Conservation (phyloP, 23 red algal genomes). For the Cyanidiococcus yangmingshanensis region DNA sequence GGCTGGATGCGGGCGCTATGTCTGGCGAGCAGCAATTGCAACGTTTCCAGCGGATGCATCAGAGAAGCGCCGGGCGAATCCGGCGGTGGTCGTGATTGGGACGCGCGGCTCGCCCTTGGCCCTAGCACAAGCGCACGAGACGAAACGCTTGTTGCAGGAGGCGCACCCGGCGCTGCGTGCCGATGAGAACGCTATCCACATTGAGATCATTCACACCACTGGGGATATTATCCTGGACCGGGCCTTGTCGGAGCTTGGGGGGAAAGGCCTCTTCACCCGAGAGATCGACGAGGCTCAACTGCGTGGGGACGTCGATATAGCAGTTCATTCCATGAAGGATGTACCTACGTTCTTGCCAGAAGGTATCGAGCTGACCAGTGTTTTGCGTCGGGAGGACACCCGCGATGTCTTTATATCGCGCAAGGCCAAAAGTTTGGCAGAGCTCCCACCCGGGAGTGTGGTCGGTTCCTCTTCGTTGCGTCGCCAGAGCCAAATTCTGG, state of each 20-base stretch:
- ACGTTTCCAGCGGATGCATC: not conserved
- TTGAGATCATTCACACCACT: slow-evolving; percentile 86
- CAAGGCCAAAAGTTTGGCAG: slow-evolving; percentile 47
- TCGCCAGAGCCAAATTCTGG: slow-evolving; percentile 88
- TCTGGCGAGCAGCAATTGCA: not conserved
- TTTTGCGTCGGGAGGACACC: slow-evolving; percentile 89
- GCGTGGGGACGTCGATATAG: slow-evolving; percentile 91
- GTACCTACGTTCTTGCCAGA: slow-evolving; percentile 92
- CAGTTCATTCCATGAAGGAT: slow-evolving; percentile 99
- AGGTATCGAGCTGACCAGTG: slow-evolving; percentile 74
- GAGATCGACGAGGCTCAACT: slow-evolving; percentile 97
- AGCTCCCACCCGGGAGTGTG: slow-evolving; percentile 74
- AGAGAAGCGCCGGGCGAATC: not conserved
- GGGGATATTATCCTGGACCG: slow-evolving; percentile 97
- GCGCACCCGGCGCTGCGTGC: slow-evolving; percentile 43
- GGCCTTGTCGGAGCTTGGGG: slow-evolving; percentile 88
- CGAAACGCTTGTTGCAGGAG: slow-evolving; percentile 49
- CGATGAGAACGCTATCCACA: slow-evolving; percentile 53
- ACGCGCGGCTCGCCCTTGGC: slow-evolving; percentile 94
- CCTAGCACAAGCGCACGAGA: slow-evolving; percentile 85
- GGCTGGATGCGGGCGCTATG: too few species aligned
- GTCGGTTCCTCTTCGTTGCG: slow-evolving; percentile 81
- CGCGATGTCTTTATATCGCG: slow-evolving; percentile 89
- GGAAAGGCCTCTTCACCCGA: slow-evolving; percentile 95
- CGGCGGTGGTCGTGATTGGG: slow-evolving; percentile 67